Evolutionary conservation across 257 asterid genomes (phyloP).

Genomic region (Nicotiana sylvestris): DNA sequence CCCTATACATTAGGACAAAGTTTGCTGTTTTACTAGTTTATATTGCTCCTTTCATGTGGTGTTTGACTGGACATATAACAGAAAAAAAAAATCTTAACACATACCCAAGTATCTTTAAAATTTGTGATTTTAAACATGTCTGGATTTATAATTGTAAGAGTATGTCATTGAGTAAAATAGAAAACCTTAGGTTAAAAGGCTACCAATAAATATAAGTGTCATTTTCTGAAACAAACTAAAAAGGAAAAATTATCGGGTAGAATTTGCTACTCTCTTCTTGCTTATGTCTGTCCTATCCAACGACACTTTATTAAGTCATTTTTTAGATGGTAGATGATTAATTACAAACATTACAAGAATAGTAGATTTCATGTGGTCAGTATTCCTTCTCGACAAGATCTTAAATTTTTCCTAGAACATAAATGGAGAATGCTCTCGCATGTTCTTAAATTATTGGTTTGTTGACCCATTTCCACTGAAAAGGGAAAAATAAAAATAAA

Average conservation of each 20-base stretch:
- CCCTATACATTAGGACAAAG: conserved; percentile 14
- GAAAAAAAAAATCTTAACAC: too few species aligned
- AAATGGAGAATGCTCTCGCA: neutral
- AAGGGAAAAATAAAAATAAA: neutral
- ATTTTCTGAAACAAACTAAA: too few species aligned
- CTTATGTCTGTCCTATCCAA: neutral
- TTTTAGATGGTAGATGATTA: neutral
- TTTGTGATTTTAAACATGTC: too few species aligned
- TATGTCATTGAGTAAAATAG: too few species aligned
- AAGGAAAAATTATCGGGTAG: neutral
- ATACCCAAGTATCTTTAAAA: too few species aligned
- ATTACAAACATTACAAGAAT: neutral
- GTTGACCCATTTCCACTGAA: neutral
- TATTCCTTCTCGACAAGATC: neutral
- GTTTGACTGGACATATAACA: neutral
- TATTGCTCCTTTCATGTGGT: neutral
- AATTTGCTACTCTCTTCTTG: neutral
- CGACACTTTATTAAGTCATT: neutral
- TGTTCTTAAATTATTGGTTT: neutral
- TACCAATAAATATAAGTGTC: too few species aligned
- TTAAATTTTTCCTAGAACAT: neutral
- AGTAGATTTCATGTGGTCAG: neutral
- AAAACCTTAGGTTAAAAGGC: too few species aligned
- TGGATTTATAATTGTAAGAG: too few species aligned
- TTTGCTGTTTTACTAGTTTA: conserved; percentile 38